Percentiles rank a stretch among this genome's conserved stretches.
Conservation (phyloP, 78 protist genomes). For the Cavenderia fasciculata region DNA sequence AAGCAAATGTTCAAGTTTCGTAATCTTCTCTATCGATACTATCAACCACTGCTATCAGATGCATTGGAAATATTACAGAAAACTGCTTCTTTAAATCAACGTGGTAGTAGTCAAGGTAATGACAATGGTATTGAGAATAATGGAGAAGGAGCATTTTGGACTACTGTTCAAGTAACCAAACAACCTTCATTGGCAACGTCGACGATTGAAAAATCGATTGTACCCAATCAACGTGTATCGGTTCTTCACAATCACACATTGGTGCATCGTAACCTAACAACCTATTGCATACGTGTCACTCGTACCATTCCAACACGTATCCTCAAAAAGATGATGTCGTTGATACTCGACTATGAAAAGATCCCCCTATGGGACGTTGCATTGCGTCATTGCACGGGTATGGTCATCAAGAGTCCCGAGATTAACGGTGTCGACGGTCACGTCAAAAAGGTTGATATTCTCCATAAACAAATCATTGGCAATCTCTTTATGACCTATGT, state of each 20-base stretch:
- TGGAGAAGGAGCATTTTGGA: too few relatives aligned
- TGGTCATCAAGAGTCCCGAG: constrained; percentile 42
- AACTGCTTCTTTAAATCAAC: background rate
- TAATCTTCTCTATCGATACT: constrained; percentile 15
- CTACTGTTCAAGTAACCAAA: background rate
- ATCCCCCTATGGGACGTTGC: constrained; percentile 73
- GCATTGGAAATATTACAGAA: constrained; percentile 13
- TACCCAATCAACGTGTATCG: background rate
- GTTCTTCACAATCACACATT: background rate
- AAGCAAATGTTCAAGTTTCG: constrained; percentile 67
- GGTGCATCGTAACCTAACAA: background rate
- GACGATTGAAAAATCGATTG: constrained; percentile 21
- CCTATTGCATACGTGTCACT: constrained; percentile 16
- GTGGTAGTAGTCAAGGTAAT: too few relatives aligned
- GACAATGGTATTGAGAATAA: too few relatives aligned
- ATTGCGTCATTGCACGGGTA: constrained; percentile 62
- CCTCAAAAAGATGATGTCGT: constrained; percentile 6
- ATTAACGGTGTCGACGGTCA: background rate
- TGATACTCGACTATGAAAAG: constrained; percentile 60
- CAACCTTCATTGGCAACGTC: background rate
- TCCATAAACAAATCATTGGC: constrained; percentile 70
- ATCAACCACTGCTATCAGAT: constrained; percentile 19
- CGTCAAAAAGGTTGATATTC: constrained; percentile 53
- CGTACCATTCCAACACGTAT: constrained; percentile 51
- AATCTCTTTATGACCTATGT: constrained; percentile 60